phyloP scores from a whole-genome alignment of 495 filamentous ascomycete species.

The Aspergillus haitiensis region DNA sequence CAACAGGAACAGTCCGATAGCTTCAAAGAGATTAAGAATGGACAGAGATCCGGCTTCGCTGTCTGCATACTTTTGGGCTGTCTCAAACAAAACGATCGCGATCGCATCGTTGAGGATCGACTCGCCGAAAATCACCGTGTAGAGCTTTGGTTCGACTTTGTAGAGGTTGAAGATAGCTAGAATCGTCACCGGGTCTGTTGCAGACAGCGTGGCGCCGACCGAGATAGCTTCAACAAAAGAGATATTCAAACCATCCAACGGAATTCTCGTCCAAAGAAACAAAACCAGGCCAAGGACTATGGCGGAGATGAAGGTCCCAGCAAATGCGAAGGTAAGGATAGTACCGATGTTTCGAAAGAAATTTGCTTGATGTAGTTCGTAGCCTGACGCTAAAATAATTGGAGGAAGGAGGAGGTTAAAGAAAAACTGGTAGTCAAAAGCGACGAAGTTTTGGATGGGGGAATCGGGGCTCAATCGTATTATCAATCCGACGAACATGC shows the following conservation, averaged over 20 bases:
- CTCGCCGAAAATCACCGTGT: constrained; percentile 97
- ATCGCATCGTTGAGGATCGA: constrained; percentile 98
- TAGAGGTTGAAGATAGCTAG: constrained; percentile 98
- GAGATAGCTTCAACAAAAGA: constrained; percentile 92
- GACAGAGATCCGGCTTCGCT: constrained; percentile 61
- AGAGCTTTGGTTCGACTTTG: constrained; percentile 97
- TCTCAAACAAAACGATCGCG: constrained; percentile 97
- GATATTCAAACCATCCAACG: constrained; percentile 80
- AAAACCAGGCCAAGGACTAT: constrained; percentile 85
- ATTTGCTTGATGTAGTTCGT: constrained; percentile 96
- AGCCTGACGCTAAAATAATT: constrained; percentile 95
- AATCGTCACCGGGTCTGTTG: constrained; percentile 96
- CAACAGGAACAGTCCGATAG: constrained; percentile 88
- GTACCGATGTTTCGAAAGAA: constrained; percentile 98
- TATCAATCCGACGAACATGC: constrained; percentile 93
- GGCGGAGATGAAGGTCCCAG: constrained; percentile 95
- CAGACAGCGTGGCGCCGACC: constrained; percentile 91
- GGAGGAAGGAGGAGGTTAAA: constrained; percentile 97
- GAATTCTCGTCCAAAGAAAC: constrained; percentile 84
- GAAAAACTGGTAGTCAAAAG: constrained; percentile 98
- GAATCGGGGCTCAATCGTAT: constrained; percentile 76
- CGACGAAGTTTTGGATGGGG: constrained; percentile 82
- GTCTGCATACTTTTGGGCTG: constrained; percentile 82
- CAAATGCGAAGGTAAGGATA: constrained; percentile 97
- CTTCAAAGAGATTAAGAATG: constrained; percentile 78